These are phyloP conservation scores for Conidiobolus incongruus DNA, from an alignment of 371 early-diverging fungal genomes.

Conservation along the genomic window DNA sequence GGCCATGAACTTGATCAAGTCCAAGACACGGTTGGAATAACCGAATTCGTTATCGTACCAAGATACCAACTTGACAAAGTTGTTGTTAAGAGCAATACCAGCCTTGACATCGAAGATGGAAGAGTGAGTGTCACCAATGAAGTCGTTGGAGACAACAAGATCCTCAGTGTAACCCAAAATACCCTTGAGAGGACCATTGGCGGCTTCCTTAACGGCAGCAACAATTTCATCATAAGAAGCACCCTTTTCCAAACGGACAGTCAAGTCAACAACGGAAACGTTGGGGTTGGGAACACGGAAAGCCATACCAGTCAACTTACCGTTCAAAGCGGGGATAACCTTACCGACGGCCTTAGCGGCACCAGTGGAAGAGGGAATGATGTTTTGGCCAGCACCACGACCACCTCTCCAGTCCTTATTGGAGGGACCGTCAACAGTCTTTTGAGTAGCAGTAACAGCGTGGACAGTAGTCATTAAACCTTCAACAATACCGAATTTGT, in stretches of 20 bases:
- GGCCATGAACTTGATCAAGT: constrained; percentile 63
- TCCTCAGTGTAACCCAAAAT: constrained; percentile 93
- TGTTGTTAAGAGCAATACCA: constrained; percentile 87
- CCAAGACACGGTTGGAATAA: constrained; percentile 84
- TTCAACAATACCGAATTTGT: constrained; percentile 76
- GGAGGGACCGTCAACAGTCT: constrained; percentile 97
- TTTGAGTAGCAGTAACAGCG: constrained; percentile 97
- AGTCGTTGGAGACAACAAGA: constrained; percentile 94
- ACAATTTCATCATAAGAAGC: constrained; percentile 84
- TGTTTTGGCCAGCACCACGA: constrained; percentile 93
- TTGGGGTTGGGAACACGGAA: constrained; percentile 96
- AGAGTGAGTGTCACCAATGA: constrained; percentile 74
- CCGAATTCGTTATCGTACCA: constrained; percentile 94
- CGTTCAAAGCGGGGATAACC: constrained; percentile 91
- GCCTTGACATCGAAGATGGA: constrained; percentile 95
- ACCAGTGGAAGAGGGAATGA: constrained; percentile 98
- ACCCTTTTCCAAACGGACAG: constrained; percentile 71
- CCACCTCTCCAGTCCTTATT: constrained; percentile 94
- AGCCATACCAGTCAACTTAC: constrained; percentile 97
- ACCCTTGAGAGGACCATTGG: constrained; percentile 67
- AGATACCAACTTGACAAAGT: constrained; percentile 95
- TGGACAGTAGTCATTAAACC: constrained; percentile 94
- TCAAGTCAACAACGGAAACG: constrained; percentile 98
- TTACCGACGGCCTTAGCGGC: constrained; percentile 99
- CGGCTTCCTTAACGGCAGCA: constrained; percentile 56